Base-by-base conservation (phyloP, 1,139 yeast species). In the Candida sp. region DNA sequence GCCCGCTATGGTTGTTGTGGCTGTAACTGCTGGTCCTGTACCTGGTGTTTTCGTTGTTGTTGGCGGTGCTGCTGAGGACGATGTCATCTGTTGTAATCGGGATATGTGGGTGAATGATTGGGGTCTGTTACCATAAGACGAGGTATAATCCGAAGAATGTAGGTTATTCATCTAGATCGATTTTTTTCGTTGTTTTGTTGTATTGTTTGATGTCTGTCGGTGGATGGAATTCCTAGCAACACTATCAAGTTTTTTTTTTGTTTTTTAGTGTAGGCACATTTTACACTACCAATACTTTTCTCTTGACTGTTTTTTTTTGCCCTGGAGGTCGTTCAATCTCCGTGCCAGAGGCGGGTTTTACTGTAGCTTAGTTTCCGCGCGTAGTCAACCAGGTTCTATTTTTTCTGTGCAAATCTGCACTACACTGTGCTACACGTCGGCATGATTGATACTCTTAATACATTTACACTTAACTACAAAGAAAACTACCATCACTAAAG, bases 41-140 rank as follows among this genome's bases (percentile, higher is more conserved):
- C 8, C 31, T 28, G 31, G 9, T 6, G 31, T 8, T 28, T 6
- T 28, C 8, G 31, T 17, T 7, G 9, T 39, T 35, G 22, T 22
- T 35, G 30, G 7, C 49, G 41, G 17, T 46, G 49, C 22, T 46
- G 40, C 7, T 8, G 50, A 43, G 4, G 51, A 47, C 26, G 52
- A 48, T 28, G 48, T 43, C 49, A 50, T 51, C 26, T 42, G 47
- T 4, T 32, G 44, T 11, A 31, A 25, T 32, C 35, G 34, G 22
- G 44, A 11, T 31, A 31, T 22, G 9, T 42, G 37, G 26, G 34
- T 31, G 30, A 30, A 42, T 22, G 44, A 17, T 23, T 17, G 28
- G 3, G 44, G 25, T 31, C 37, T 26, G 9, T 26, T 38, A 38
- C 42, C 42, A 26, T 26, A 46, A 9, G 52, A 31, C 8, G 49